Base-by-base conservation (phyloP, 1,284 basidiomycete genomes). In the Heterobasidion irregulare region DNA sequence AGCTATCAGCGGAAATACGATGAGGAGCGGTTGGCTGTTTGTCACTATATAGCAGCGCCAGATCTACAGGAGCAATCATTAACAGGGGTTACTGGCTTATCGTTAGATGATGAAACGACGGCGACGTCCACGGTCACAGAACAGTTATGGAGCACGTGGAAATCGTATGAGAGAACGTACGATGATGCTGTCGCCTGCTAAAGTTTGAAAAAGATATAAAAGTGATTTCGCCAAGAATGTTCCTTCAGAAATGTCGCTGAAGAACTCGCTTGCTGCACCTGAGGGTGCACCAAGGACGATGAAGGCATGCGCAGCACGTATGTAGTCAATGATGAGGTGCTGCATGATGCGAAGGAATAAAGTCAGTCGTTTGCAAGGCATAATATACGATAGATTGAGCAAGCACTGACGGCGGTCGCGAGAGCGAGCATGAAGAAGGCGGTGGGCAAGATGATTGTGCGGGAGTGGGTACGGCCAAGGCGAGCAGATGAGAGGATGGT, bases 351-450 rank as follows among this genome's bases (percentile, higher is more conserved):
- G 26, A 26, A 26, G 26, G 26, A 6, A 6, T 6, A 26, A 26
- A 26, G 6, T 26, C 26, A 26, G 26, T 26, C 4, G 1, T 26
- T 26, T 26, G 26, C 6, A 26, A 26, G 26, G 26, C 26, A 26
- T 26, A 5, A 5, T 26, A 5, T 26, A 26, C 26, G 26, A 26
- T 26, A 26, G 6, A 26, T 5, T 41, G 38, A 41, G 12, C 10
- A 41, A 41, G 38, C 6, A 41, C 38, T 41, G 12, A 58, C 57
- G 8, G 38, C 16, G 3, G 53, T 58, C 7, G 57, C 53, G 43
- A 58, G 50, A 26, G 58, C 5, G 45, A 58, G 50, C 56, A 58
- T 54, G 18, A 48, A 3, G 18, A 48, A 36, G 7, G 50, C 58
- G 19, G 47, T 38, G n/a, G 38, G 38, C 34, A 16, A n/a, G 15